Conservation (phyloP, 2,329 filamentous ascomycete genomes). For the Alternaria atra region DNA sequence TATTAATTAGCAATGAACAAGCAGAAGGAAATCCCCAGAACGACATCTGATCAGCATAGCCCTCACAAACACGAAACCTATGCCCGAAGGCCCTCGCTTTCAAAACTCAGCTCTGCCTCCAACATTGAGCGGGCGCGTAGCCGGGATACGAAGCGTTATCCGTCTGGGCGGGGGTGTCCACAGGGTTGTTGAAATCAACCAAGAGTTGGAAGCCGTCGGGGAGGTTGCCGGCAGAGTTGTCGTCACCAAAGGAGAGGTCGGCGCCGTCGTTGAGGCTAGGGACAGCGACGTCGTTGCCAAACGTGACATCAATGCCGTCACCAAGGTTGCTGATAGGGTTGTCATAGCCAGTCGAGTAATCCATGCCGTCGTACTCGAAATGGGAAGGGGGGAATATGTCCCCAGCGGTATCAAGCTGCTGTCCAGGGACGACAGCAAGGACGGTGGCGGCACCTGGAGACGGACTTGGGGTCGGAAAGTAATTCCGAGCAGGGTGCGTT, state of each 20-base stretch:
- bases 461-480: not conserved
- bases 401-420: not conserved
- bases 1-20: not conserved
- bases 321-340: not conserved
- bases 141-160: not conserved
- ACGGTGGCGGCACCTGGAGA: not conserved
- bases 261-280: not conserved
- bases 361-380: not conserved
- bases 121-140: not conserved
- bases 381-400: not conserved
- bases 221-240: not conserved
- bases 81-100: not conserved
- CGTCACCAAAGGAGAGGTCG: not conserved
- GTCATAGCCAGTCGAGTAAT: not conserved
- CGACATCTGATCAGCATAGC: not conserved
- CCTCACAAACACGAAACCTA: not conserved
- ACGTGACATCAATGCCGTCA: not conserved
- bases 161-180: not conserved
- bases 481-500: not conserved
- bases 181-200: not conserved
- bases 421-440: not conserved
- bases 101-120: not conserved
- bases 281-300: not conserved
- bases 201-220: not conserved
- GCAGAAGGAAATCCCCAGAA: not conserved